phyloP scores from a whole-genome alignment of 768 basidiomycete species.

The Lactarius trivialis region DNA sequence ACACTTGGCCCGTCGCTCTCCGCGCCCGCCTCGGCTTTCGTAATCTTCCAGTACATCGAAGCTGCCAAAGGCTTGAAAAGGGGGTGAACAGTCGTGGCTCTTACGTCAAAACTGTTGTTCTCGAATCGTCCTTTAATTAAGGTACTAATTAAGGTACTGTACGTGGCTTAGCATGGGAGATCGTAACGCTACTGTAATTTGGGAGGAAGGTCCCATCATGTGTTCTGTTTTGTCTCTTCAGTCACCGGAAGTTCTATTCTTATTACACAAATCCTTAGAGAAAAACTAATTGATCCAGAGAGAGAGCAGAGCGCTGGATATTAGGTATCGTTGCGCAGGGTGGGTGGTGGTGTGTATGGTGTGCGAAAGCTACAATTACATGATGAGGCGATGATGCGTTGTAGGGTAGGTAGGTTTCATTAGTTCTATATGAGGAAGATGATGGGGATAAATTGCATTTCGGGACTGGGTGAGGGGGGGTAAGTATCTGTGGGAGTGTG shows the following conservation, averaged over 20 bases:
- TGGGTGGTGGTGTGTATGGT: not conserved
- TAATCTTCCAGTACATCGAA: constrained; percentile 91
- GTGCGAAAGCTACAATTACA: constrained; percentile 13
- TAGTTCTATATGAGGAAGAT: not conserved
- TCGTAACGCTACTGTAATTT: not conserved
- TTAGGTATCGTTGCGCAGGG: not conserved
- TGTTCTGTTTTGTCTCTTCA: not conserved
- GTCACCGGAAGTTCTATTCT: not conserved
- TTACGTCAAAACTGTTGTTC: not conserved
- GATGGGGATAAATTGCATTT: not conserved
- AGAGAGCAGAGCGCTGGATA: not conserved
- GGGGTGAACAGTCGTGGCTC: not conserved
- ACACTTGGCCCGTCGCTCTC: constrained; percentile 57
- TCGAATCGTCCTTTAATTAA: not conserved
- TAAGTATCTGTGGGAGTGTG: not conserved
- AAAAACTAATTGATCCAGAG: not conserved
- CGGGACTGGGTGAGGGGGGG: not conserved
- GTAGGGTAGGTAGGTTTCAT: constrained; percentile 3
- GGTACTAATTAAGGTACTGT: too few relatives aligned
- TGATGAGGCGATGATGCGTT: constrained; percentile 8
- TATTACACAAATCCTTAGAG: not conserved
- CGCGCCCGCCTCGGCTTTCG: constrained; percentile 59
- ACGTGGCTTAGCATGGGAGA: not conserved
- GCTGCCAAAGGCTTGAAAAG: too few relatives aligned
- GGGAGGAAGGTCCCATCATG: not conserved